Evolutionary conservation across 2,329 filamentous ascomycete species (phyloP), one percentile per base, ranked within the genome.

Genomic region (Epichloe gansuensis): DNA sequence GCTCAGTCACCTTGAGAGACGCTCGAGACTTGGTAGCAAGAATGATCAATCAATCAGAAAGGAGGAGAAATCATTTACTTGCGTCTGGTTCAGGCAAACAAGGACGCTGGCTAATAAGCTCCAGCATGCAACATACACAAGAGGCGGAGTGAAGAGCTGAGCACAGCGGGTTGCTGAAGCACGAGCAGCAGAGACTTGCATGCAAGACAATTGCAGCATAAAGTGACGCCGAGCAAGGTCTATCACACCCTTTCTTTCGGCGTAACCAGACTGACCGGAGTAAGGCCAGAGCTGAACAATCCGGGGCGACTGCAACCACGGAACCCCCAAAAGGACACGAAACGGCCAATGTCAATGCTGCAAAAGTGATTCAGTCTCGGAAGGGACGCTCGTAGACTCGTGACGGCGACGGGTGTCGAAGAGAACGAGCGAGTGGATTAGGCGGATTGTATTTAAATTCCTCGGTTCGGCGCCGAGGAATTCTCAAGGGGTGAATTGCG

Each of bases 391-490:
- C 60, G 60, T 61, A 49, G 60, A 58, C 52, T 63, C 56, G 58
- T 55, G 21, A 47, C 34, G 53, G 54, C 46, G 50, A 53, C 48
- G 52, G 45, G 43, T 53, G 50, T 51, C 48, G 52, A 58, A 66
- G 63, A 64, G 63, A 65, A 63, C 58, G 61, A 58, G 59, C 55
- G 53, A 55, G 59, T 61, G 58, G 59, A 59, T 59, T 61, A 61
- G 59, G 58, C 43, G 58, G 56, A 57, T 56, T 55, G 56, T 59
- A 62, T 59, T 63, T 62, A 64, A 69, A 70, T 72, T 73, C 70
- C 67, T 70, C 63, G 64, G 65, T 56, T 65, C 64, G 63, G 64
- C 64, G 63, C 65, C 66, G 66, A 72, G 71, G 71, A 73, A 74
- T 73, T 69, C 58, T 58, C 48, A 57, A 55, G 54, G 58, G 55